Evolutionary conservation across 2,329 filamentous ascomycete genomes (phyloP).

Genomic region (Trichoderma sp.): DNA sequence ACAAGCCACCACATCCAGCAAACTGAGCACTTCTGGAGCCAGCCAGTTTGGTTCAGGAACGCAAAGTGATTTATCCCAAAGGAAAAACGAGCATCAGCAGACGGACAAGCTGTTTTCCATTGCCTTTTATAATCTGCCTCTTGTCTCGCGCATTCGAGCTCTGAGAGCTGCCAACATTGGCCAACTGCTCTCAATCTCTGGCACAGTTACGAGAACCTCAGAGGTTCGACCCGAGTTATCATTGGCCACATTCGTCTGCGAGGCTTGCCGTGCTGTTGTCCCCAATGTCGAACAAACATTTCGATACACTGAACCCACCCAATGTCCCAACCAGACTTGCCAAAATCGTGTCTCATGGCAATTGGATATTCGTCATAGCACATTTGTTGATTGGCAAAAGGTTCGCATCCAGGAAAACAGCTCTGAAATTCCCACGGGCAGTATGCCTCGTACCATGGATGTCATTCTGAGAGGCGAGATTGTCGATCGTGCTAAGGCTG

Average conservation of each 20-base stretch:
- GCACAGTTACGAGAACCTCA: conserved; percentile 93
- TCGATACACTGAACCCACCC: conserved; percentile 92
- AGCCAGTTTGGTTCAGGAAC: conserved; percentile 61
- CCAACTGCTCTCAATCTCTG: conserved; percentile 90
- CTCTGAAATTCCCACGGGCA: conserved; percentile 95
- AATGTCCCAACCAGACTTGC: conserved; percentile 86
- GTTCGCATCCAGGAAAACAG: conserved; percentile 98
- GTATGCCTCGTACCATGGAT: conserved; percentile 98
- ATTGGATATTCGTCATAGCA: conserved; percentile 94
- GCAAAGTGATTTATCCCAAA: conserved; percentile 65
- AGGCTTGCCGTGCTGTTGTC: conserved; percentile 78
- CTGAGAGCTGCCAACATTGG: conserved; percentile 88
- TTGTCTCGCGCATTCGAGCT: conserved; percentile 81
- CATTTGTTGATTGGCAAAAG: conserved; percentile 99
- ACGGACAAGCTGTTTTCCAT: conserved; percentile 94
- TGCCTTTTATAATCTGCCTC: conserved; percentile 87
- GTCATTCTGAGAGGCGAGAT: conserved; percentile 95
- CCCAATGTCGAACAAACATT: conserved; percentile 96
- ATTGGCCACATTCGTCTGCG: conserved; percentile 87
- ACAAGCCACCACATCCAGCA: conserved; percentile 74
- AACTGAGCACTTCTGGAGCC: conserved; percentile 64
- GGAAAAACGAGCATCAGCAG: conserved; percentile 88
- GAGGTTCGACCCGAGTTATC: conserved; percentile 94
- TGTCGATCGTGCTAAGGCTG: conserved; percentile 94
- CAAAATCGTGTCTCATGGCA: conserved; percentile 91